Conservation (phyloP, 164 flowering plant species). For the Akebia trifoliata region DNA sequence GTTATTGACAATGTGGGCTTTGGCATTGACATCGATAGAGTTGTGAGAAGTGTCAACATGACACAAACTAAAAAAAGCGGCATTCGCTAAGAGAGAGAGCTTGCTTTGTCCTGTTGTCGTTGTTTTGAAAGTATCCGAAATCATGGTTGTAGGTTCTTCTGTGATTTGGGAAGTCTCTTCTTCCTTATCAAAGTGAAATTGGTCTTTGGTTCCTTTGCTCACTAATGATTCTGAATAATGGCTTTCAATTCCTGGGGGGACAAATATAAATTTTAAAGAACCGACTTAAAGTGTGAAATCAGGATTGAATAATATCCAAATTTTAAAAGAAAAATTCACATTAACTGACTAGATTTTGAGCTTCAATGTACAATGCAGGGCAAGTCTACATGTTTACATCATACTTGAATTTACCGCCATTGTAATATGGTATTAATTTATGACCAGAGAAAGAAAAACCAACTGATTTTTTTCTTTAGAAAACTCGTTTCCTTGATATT, state of each 20-base stretch:
- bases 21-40: constrained; percentile 33
- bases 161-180: constrained; percentile 28
- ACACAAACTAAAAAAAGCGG: constrained; percentile 10
- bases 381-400: background rate
- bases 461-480: background rate
- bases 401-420: background rate
- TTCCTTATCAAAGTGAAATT: constrained; percentile 11
- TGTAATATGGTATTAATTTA: background rate
- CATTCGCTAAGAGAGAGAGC: constrained; percentile 12
- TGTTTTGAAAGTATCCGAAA: constrained; percentile 15
- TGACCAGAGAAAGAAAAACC: background rate
- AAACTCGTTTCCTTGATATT: background rate
- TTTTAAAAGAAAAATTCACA: background rate
- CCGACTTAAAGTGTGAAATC: background rate
- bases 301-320: background rate
- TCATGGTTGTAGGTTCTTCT: constrained; percentile 15
- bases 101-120: constrained; percentile 15
- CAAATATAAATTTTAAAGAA: background rate
- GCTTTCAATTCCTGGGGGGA: constrained; percentile 10
- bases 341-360: no score
- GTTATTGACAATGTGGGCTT: constrained; percentile 11
- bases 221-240: constrained; percentile 1
- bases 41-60: constrained; percentile 5
- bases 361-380: background rate
- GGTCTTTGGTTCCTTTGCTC: constrained; percentile 10